Conservation (phyloP, 2,329 filamentous ascomycete genomes). For the Sodiomyces alkalinus region DNA sequence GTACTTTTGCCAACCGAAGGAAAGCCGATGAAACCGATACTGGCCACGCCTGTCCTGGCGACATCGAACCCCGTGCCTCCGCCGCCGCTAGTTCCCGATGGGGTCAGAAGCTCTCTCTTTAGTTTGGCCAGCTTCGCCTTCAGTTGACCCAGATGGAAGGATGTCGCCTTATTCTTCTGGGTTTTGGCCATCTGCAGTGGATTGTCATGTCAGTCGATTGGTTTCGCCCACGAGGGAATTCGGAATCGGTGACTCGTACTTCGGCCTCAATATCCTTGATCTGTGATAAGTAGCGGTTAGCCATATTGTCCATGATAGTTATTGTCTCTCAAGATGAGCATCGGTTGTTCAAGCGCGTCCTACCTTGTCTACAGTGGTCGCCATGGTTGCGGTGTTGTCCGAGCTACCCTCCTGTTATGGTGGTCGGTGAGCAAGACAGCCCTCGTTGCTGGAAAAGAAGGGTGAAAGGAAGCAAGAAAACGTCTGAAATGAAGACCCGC, state of each 20-base stretch:
- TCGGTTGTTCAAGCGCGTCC: slow-evolving; percentile 12
- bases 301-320: slow-evolving; percentile 5
- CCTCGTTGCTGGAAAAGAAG: no score
- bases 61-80: slow-evolving; percentile 90
- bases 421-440: no score
- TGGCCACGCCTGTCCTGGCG: slow-evolving; percentile 90
- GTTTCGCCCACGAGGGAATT: slow-evolving; percentile 3
- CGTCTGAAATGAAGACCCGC: no score
- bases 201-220: slow-evolving; percentile 6
- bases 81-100: slow-evolving; percentile 68
- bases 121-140: slow-evolving; percentile 98
- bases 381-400: slow-evolving; percentile 46
- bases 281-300: slow-evolving; percentile 32
- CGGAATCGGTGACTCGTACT: slow-evolving; percentile 34
- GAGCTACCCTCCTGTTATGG: background rate
- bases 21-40: slow-evolving; percentile 95
- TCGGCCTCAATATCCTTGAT: slow-evolving; percentile 96
- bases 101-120: slow-evolving; percentile 88
- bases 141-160: slow-evolving; percentile 85
- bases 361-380: slow-evolving; percentile 95
- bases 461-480: no score
- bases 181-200: slow-evolving; percentile 70
- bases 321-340: slow-evolving; percentile 2
- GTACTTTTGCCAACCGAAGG: slow-evolving; percentile 98
- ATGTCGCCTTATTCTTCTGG: slow-evolving; percentile 94